phyloP scores from a whole-genome alignment of 352 stramenopile genomes.

The Aphanomyces astaci region DNA sequence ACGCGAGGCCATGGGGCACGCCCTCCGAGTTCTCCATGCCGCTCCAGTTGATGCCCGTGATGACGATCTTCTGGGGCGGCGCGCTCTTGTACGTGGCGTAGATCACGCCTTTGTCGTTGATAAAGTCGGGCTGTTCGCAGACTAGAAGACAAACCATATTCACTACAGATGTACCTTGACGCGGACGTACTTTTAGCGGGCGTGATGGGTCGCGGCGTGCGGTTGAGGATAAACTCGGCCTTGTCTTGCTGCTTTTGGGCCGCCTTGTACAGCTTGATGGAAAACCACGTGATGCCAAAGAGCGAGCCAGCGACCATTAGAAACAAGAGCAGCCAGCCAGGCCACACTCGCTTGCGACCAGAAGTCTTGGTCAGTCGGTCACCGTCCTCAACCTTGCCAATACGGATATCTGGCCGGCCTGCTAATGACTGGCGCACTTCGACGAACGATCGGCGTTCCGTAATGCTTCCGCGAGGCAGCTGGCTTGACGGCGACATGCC shows the following conservation, averaged over 20 bases:
- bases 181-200: constrained; percentile 38
- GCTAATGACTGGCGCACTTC: constrained; percentile 30
- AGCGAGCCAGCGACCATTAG: constrained; percentile 41
- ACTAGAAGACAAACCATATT: constrained; percentile 26
- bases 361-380: constrained; percentile 29
- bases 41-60: constrained; percentile 85
- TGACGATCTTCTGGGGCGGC: constrained; percentile 49
- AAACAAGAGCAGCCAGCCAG: constrained; percentile 62
- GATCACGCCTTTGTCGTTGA: constrained; percentile 47
- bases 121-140: constrained; percentile 64
- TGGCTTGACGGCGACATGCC: background rate
- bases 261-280: constrained; percentile 43
- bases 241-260: constrained; percentile 59
- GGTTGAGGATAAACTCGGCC: constrained; percentile 35
- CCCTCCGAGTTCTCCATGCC: constrained; percentile 78
- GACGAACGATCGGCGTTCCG: constrained; percentile 22
- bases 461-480: constrained; percentile 30
- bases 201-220: constrained; percentile 29
- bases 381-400: constrained; percentile 54
- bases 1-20: constrained; percentile 63
- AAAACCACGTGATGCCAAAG: constrained; percentile 56
- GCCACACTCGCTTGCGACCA: constrained; percentile 71
- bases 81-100: constrained; percentile 43
- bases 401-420: constrained; percentile 59
- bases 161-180: background rate